Evolutionary conservation across 345 rosid species (phyloP), one percentile per base, ranked within the genome.

Genomic region (Geranium rotundifolium): DNA sequence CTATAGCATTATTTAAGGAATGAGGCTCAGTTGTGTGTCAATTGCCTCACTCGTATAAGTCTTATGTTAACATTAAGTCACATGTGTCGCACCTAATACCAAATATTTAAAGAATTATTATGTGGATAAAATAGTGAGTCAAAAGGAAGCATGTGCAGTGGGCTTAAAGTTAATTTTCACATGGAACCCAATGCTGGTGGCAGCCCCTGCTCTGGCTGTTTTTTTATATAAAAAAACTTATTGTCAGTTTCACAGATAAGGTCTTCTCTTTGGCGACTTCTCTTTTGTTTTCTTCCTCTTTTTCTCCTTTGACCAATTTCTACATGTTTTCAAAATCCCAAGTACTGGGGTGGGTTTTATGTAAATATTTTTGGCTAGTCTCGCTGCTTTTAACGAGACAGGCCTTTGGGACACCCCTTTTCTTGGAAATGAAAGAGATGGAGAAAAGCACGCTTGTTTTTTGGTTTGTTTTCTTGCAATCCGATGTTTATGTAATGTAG

Each of bases 401-500:
- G 27, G 27, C 27, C 27, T 23, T 23, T 23, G 59, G 54, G n/a
- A 19, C 49, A 34, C 17, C 62, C 56, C 60, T 73, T 81, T 86
- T 86, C 91, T 86, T 79, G 90, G 96, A 81, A 91, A 87, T 89
- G 92, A 82, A 84, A 87, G 88, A 82, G 75, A 77, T 69, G 67
- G 67, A 23, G 27, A 23, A 69, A 70, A 2, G 15, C 13, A 20
- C 17, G 34, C 52, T 27, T 13, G 20, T 54, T 8, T 8, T 8
- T 23, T 29, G 19, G 17, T 19, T 19, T 56, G 30, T 19, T 34
- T 63, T 57, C 27, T 57, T 37, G 12, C 2, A 31, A 46, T 46
- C 52, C 52, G 52, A 46, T 12, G 49, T 17, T 41, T 1, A 46
- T 34, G 3, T 63, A 46, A 50, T 46, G 58, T 54, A 23, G 16